These are phyloP conservation scores for Tremella yokohamensis DNA, from an alignment of 768 basidiomycete species.

Conservation along the genomic window DNA sequence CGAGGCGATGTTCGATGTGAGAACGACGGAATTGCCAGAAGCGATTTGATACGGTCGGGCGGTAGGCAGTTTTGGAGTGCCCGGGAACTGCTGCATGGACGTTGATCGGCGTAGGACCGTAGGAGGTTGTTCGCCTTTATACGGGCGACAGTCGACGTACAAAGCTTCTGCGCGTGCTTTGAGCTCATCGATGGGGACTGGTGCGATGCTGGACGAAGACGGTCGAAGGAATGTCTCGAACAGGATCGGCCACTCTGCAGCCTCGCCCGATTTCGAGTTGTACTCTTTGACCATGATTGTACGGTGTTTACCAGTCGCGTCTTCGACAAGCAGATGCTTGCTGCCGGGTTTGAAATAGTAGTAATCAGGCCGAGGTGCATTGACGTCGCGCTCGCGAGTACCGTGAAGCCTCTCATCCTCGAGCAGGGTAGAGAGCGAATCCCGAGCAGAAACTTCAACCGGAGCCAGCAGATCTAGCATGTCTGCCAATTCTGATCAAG, in stretches of 20 bases:
- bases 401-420: constrained; percentile 83
- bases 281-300: constrained; percentile 85
- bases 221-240: constrained; percentile 28
- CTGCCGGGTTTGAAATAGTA: constrained; percentile 74
- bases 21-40: constrained; percentile 88
- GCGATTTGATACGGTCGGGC: constrained; percentile 59
- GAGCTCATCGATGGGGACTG: constrained; percentile 28
- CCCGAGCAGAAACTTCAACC: constrained; percentile 24
- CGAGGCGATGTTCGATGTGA: constrained; percentile 87
- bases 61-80: constrained; percentile 29
- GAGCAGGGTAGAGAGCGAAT: constrained; percentile 54
- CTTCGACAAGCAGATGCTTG: constrained; percentile 87
- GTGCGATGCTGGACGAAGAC: constrained; percentile 5
- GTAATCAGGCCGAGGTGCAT: constrained; percentile 79
- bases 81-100: constrained; percentile 44
- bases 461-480: constrained; percentile 42
- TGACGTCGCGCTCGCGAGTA: constrained; percentile 85
- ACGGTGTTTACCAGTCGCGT: constrained; percentile 74
- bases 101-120: constrained; percentile 42
- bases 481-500: constrained; percentile 49
- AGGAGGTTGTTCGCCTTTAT: constrained; percentile 33
- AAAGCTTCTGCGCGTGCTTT: constrained; percentile 43
- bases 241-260: constrained; percentile 64
- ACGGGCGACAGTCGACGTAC: constrained; percentile 39
- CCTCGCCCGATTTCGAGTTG: constrained; percentile 10